Evolutionary conservation across 371 early-diverging fungal species (phyloP), one percentile per base, ranked within the genome.

Genomic region (Mucor racemosus): DNA sequence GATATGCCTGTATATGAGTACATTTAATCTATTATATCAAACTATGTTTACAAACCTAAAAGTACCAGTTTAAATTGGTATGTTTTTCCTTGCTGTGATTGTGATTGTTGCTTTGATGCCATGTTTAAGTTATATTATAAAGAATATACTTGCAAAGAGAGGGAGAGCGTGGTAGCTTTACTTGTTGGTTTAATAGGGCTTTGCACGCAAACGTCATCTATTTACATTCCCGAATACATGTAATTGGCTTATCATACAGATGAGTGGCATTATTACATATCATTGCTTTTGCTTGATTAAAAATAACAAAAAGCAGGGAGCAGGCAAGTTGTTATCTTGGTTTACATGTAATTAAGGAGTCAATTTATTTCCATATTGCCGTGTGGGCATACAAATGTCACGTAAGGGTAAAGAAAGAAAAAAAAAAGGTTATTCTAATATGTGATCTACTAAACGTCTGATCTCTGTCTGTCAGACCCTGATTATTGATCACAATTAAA

Each of bases 41-140:
- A 26, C 26, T 3, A 26, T 26, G 3, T 26, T 26, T 58, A 21
- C 46, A 71, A 85, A 91, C 92, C 93, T 64, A 94, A 76, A 53
- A 94, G 77, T 42, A 94, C 94, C 39, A 94, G 84, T 64, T 93
- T 94, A 71, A 92, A 92, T 67, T 87, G 87, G 67, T 85, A 90
- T 59, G 86, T 81, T 69, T 86, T 89, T 68, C 84, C 84, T 68
- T 76, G 77, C 58, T 73, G 71, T 55, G 72, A 26, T 50, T 21
- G 21, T 5, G 50, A 11, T 50, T 50, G 50, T 9, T 50, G 50
- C 21, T 26, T 50, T 3, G 50, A 50, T 1, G 50, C 50, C 50
- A 50, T 50, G 8, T 4, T 50, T 9, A 19, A 50, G 8, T 7
- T 50, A 21, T 21, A 11, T 11, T 1, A 7, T 4, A 19, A 26